phyloP scores from a whole-genome alignment of 176 grass and related monocot species.

The Paspalum vaginatum region DNA sequence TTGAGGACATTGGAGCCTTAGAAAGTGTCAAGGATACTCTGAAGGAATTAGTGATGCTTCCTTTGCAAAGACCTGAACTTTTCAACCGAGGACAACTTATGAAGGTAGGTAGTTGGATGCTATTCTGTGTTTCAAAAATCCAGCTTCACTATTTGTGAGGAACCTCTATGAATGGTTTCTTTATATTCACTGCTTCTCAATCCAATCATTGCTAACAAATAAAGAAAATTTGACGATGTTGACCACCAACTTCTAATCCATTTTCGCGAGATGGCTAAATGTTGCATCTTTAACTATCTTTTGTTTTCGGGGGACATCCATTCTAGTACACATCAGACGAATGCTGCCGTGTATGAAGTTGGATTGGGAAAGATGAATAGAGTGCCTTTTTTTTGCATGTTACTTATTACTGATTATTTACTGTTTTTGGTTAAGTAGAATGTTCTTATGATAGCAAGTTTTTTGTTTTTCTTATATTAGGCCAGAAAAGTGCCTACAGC shows the following conservation, averaged over 20 bases:
- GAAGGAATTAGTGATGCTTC: slow-evolving; percentile 99
- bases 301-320: neutral
- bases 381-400: neutral
- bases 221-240: neutral
- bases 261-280: neutral
- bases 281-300: neutral
- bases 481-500: neutral
- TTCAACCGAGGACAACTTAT: slow-evolving; percentile 93
- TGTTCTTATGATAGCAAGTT: slow-evolving; percentile 17
- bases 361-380: neutral
- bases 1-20: slow-evolving; percentile 91
- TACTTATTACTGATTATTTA: neutral
- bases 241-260: neutral
- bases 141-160: neutral
- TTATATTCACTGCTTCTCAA: neutral
- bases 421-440: slow-evolving; percentile 1
- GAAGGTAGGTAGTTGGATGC: slow-evolving; percentile 60
- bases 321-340: slow-evolving; percentile 1
- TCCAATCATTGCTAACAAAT: slow-evolving; percentile 9
- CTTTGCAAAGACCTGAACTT: slow-evolving; percentile 96
- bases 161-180: slow-evolving; percentile 4
- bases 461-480: neutral
- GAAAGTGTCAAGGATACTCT: slow-evolving; percentile 93
- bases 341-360: slow-evolving; percentile 11
- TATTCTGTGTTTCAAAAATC: slow-evolving; percentile 2